Base-by-base conservation (phyloP, 2,329 filamentous ascomycete genomes). In the Pyrenochaeta sp. region DNA sequence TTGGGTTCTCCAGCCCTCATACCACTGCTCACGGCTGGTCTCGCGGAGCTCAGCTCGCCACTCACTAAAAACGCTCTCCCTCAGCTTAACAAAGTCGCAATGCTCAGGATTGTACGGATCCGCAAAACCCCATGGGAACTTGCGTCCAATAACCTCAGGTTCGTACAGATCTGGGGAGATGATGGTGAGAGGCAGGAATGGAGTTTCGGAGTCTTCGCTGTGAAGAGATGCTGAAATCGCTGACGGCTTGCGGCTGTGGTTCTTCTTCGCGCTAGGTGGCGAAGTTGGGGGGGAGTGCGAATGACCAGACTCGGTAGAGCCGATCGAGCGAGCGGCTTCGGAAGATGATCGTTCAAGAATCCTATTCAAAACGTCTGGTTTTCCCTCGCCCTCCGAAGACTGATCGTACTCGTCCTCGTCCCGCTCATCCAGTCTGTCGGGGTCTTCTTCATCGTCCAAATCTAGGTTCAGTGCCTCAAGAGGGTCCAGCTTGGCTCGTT, bases 101-200 rank as follows among this genome's bases (percentile, higher is more conserved):
- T 99, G 94, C 60, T 89, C 84, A 20, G 86, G 80, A 63, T 97
- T 87, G 76, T 94, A 92, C 0, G 94, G 94, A 65, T 97, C 90
- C 4, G 94, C 94, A 60, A 96, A 95, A 6, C 94, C 94, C 94
- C 94, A 99, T 0, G 94, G 89, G 69, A 97, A 99, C 54, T 87
- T 86, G 48, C 94, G 88, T 31, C 94, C 94, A 48, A 96, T 76
- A 11, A 89, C 78, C 21, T 81, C 83, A 7, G 87, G 86, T 61
- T 95, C 89, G 73, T 97, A 96, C 28, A 89, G 82, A 69, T 99
- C 94, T 0, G 94, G 94, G 51, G 90, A 96, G 68, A 99, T 88
- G 68, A 96, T 89, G 27, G 91, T 96, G 65, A 97, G 84, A 1
- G 94, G 94, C 18, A 96, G 77, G 67, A 90, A 88, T 0, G 89